Base-by-base conservation (phyloP, 1,284 basidiomycete species). In the Ganoderma resinaceum region DNA sequence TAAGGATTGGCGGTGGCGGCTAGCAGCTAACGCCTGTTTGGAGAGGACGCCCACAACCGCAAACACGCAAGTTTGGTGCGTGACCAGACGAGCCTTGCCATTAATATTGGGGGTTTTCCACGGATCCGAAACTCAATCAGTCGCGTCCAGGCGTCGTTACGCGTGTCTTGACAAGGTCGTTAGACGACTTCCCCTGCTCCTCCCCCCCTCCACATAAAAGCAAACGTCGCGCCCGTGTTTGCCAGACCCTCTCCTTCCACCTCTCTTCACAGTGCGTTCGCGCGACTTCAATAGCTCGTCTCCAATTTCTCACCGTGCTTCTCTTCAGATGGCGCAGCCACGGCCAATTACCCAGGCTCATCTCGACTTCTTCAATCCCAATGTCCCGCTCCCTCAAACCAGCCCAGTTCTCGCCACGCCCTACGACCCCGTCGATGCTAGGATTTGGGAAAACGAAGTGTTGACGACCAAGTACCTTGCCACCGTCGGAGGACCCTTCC, bases 21-120 rank as follows among this genome's bases (percentile, higher is more conserved):
- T 35, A 40, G 12, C 16, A 12, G 16, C 52, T 69, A 40, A 71
- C 63, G 62, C 62, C 49, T 46, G 49, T 62, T 37, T 63, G 23
- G 53, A 18, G 52, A 62, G 66, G 61, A 58, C 71, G 58, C 71
- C 71, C 69, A 72, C 71, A 72, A 61, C n/a, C 59, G 60, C 69
- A 72, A 72, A 72, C 66, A 72, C 37, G 12, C 8, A 26, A 65
- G 65, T 72, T 68, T 66, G 71, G 71, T 72, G 29, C 6, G 63
- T 66, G 42, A 66, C 64, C 55, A 23, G 46, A 55, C 68, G n/a
- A n/a, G n/a, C 20, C 42, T n/a, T 2, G 18, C 29, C 46, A 43
- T n/a, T n/a, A n/a, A n/a, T n/a, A n/a, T 43, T 61, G 31, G 33
- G 60, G n/a, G 46, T 60, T 66, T 66, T 58, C 55, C 55, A 58